Evolutionary conservation across 805 yeast species (phyloP).

Genomic region (Ogataea nakhonphanomensis): DNA sequence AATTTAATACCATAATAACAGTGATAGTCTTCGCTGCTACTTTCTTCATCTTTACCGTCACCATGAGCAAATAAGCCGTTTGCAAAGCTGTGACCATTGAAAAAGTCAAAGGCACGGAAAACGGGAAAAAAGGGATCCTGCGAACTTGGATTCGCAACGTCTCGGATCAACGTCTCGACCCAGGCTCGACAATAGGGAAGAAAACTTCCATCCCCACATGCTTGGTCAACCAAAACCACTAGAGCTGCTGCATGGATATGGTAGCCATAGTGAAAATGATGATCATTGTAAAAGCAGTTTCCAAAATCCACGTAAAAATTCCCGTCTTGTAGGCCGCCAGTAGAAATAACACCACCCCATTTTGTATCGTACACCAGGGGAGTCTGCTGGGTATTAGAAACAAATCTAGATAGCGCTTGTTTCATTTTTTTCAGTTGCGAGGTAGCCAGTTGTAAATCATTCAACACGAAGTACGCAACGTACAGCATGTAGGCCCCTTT

Average conservation of each 20-base stretch:
- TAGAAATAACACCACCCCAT: slow-evolving; percentile 77
- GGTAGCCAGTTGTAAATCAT: slow-evolving; percentile 50
- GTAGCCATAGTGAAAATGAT: slow-evolving; percentile 86
- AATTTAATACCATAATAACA: slow-evolving; percentile 65
- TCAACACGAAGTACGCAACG: slow-evolving; percentile 62
- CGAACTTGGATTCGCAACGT: slow-evolving; percentile 59
- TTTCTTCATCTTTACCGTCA: slow-evolving; percentile 72
- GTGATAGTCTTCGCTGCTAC: slow-evolving; percentile 68
- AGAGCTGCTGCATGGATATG: slow-evolving; percentile 80
- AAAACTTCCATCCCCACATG: slow-evolving; percentile 51
- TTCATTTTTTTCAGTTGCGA: slow-evolving; percentile 57
- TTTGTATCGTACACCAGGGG: slow-evolving; percentile 77
- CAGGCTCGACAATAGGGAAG: slow-evolving; percentile 44
- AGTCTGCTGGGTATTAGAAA: slow-evolving; percentile 60
- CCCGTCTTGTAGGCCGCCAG: slow-evolving; percentile 46
- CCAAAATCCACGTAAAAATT: slow-evolving; percentile 54
- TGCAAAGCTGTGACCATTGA: slow-evolving; percentile 73
- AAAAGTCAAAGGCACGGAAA: slow-evolving; percentile 68
- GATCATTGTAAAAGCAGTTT: slow-evolving; percentile 76
- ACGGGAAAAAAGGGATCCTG: slow-evolving; percentile 58
- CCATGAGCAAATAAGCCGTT: slow-evolving; percentile 59
- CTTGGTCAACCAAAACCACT: slow-evolving; percentile 60
- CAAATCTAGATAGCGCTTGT: slow-evolving; percentile 65
- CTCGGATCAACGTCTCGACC: slow-evolving; percentile 61
- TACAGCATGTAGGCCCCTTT: slow-evolving; percentile 86